These are phyloP conservation scores for Iberis pinnata DNA, from an alignment of 345 rosid species.

Conservation along the genomic window DNA sequence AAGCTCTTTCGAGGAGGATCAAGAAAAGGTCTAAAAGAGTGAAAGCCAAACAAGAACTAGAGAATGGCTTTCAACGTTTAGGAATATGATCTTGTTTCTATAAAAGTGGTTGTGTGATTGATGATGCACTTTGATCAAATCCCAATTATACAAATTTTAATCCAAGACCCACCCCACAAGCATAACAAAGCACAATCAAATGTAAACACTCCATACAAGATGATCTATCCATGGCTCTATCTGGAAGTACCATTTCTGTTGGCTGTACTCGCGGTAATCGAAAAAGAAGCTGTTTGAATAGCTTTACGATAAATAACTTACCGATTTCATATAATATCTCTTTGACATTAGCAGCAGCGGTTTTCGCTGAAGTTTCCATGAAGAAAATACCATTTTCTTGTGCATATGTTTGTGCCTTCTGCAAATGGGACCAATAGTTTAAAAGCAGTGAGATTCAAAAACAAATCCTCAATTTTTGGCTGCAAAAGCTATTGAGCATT, in stretches of 20 bases:
- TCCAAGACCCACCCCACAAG: too few species aligned
- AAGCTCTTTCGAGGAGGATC: too few species aligned
- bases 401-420: slow-evolving; percentile 88
- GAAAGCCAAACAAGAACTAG: too few species aligned
- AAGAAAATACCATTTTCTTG: slow-evolving; percentile 86
- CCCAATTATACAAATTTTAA: too few species aligned
- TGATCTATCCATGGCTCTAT: slow-evolving; percentile 71
- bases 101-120: too few species aligned
- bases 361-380: slow-evolving; percentile 96
- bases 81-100: too few species aligned
- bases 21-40: too few species aligned
- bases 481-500: background rate
- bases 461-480: background rate
- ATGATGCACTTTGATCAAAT: too few species aligned
- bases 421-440: slow-evolving; percentile 18
- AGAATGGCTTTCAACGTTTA: too few species aligned
- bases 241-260: slow-evolving; percentile 80
- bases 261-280: slow-evolving; percentile 79
- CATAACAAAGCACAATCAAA: slow-evolving; percentile 66
- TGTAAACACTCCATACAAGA: too few species aligned
- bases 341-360: slow-evolving; percentile 81
- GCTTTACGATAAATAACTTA: slow-evolving; percentile 15
- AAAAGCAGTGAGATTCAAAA: too few species aligned
- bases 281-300: background rate
- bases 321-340: slow-evolving; percentile 91